phyloP scores from a whole-genome alignment of 164 flowering plant species.

The Magnolia sinica region DNA sequence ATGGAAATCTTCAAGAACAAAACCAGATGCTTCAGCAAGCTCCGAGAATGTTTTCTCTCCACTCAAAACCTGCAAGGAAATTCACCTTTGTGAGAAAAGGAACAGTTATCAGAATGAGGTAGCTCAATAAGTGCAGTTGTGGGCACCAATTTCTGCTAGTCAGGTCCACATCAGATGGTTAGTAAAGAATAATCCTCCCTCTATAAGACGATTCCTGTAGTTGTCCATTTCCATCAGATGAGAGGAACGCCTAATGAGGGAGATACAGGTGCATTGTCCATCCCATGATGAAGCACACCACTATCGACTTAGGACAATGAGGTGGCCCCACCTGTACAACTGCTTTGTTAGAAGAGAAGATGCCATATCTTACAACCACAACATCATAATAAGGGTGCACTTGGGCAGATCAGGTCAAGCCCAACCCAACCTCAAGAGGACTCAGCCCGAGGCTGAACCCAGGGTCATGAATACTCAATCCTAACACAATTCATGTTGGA shows the following conservation, averaged over 20 bases:
- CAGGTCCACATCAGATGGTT: too few species aligned
- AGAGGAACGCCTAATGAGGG: neutral
- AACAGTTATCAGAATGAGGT: neutral
- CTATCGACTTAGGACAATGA: neutral
- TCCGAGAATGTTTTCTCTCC: conserved; percentile 63
- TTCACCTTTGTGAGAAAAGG: conserved; percentile 1
- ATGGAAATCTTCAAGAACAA: conserved; percentile 25
- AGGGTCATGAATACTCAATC: too few species aligned
- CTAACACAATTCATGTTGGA: too few species aligned
- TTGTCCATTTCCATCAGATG: neutral
- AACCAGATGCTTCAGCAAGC: conserved; percentile 64
- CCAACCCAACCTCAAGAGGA: too few species aligned
- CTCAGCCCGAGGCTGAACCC: too few species aligned
- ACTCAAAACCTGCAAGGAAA: conserved; percentile 51
- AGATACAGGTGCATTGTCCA: neutral
- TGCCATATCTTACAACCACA: neutral
- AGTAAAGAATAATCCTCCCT: neutral
- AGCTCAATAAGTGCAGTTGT: too few species aligned
- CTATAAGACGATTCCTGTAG: neutral
- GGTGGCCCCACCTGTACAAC: neutral
- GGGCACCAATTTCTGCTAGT: too few species aligned
- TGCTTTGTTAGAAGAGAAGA: neutral
- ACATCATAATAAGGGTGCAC: too few species aligned
- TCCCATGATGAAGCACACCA: neutral
- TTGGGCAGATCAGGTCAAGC: too few species aligned